Evolutionary conservation across 1,139 yeast species (phyloP).

Genomic region (Hemisphaericaspora xylanilytica): DNA sequence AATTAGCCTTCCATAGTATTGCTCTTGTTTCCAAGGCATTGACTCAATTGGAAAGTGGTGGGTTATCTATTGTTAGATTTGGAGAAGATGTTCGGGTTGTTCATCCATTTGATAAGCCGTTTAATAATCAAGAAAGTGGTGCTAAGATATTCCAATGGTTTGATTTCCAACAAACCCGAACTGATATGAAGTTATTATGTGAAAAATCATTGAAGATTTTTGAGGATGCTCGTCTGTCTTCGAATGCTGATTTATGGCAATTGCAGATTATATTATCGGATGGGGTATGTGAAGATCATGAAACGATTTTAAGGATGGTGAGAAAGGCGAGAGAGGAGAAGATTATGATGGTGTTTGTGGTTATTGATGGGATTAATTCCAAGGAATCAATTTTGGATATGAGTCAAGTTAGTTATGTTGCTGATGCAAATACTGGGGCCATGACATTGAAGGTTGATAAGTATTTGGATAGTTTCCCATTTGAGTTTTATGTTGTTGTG

Average conservation of each 20-base stretch:
- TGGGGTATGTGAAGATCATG: constrained; percentile 97
- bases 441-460: constrained; percentile 74
- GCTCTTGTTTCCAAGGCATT: constrained; percentile 93
- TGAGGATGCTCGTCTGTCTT: constrained; percentile 59
- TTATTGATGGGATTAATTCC: constrained; percentile 84
- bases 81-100: constrained; percentile 84
- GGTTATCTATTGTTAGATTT: constrained; percentile 83
- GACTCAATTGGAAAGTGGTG: constrained; percentile 93
- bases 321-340: constrained; percentile 90
- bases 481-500: constrained; percentile 93
- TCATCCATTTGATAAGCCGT: constrained; percentile 86
- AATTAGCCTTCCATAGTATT: constrained; percentile 90
- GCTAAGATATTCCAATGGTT: constrained; percentile 84
- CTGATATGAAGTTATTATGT: constrained; percentile 78
- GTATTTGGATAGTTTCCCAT: constrained; percentile 92
- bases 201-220: constrained; percentile 71
- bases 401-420: constrained; percentile 81
- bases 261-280: constrained; percentile 89
- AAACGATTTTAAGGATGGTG: constrained; percentile 72
- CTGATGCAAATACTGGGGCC: constrained; percentile 66
- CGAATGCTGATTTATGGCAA: constrained; percentile 81
- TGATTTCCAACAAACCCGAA: constrained; percentile 83
- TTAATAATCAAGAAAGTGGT: constrained; percentile 75
- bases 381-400: constrained; percentile 89
- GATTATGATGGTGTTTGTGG: constrained; percentile 92